Evolutionary conservation across 2,329 filamentous ascomycete species (phyloP).

Genomic region (Diaporthe sp.): DNA sequence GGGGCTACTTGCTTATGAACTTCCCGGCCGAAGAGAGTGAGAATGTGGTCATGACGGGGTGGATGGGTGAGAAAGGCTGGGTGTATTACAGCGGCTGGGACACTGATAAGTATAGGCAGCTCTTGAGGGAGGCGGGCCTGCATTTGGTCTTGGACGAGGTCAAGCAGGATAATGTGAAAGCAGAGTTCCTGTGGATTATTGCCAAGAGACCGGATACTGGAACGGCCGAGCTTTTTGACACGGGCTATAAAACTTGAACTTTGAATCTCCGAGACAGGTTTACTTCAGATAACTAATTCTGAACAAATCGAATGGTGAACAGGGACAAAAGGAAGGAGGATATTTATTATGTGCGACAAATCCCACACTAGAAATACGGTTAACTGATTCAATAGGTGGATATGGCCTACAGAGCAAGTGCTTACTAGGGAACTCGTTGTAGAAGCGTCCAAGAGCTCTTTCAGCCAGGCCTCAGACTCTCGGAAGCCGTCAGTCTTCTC

Average conservation of each 20-base stretch:
- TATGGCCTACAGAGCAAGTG: background rate
- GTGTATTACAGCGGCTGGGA: conserved; percentile 60
- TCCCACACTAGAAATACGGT: accelerated
- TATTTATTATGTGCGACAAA: background rate
- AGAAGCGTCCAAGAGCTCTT: too few species aligned
- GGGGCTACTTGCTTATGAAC: conserved; percentile 63
- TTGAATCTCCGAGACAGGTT: too few species aligned
- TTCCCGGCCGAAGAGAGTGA: conserved; percentile 53
- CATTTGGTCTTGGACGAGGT: conserved; percentile 50
- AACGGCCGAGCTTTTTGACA: background rate
- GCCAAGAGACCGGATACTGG: conserved; percentile 45
- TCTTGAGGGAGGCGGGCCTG: conserved; percentile 49
- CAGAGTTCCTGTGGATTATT: conserved; percentile 56
- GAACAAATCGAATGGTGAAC: too few species aligned
- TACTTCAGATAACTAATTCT: too few species aligned
- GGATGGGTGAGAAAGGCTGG: conserved; percentile 56
- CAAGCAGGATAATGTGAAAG: conserved; percentile 48
- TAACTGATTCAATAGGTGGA: background rate
- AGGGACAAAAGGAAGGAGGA: too few species aligned
- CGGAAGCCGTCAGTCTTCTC: too few species aligned
- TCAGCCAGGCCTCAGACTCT: too few species aligned
- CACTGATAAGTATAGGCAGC: conserved; percentile 47
- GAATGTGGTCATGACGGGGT: conserved; percentile 49
- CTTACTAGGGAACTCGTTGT: too few species aligned
- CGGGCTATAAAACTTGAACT: background rate